phyloP scores from a whole-genome alignment of 2,329 filamentous ascomycete genomes.

The Cladosporium cucumerinum region DNA sequence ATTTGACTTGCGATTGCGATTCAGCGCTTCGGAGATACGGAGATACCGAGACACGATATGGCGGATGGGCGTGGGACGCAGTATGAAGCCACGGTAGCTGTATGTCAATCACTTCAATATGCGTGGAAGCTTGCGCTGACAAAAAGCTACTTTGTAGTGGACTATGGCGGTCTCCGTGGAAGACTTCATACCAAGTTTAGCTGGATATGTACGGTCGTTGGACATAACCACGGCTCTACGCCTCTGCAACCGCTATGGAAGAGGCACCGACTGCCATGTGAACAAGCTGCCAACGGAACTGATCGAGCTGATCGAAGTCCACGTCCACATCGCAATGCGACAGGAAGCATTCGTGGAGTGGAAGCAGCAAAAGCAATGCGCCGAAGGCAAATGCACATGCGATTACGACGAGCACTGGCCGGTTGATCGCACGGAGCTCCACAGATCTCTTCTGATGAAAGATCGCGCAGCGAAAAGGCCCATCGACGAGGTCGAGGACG shows the following conservation, averaged over 20 bases:
- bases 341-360: not conserved
- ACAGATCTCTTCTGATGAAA: not conserved
- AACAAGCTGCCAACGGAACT: slow-evolving; percentile 2
- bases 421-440: not conserved
- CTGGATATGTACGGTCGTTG: not conserved
- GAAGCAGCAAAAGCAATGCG: not conserved
- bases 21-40: not conserved
- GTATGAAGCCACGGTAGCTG: not conserved
- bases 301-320: not conserved
- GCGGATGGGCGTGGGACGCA: not conserved
- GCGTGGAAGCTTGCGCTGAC: not conserved
- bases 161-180: not conserved
- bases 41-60: not conserved
- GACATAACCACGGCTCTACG: not conserved
- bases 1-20: not conserved
- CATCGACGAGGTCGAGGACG: not conserved
- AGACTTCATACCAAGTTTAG: not conserved
- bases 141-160: not conserved
- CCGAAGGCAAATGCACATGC: not conserved
- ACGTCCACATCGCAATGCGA: not conserved
- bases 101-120: not conserved
- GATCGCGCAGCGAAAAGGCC: not conserved
- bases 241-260: slow-evolving; percentile 6
- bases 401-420: not conserved
- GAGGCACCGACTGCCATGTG: not conserved